Percentiles rank a stretch among this genome's conserved stretches.
Conservation (phyloP, 768 basidiomycete genomes). For the Lanmaoa pseudosensibilis region DNA sequence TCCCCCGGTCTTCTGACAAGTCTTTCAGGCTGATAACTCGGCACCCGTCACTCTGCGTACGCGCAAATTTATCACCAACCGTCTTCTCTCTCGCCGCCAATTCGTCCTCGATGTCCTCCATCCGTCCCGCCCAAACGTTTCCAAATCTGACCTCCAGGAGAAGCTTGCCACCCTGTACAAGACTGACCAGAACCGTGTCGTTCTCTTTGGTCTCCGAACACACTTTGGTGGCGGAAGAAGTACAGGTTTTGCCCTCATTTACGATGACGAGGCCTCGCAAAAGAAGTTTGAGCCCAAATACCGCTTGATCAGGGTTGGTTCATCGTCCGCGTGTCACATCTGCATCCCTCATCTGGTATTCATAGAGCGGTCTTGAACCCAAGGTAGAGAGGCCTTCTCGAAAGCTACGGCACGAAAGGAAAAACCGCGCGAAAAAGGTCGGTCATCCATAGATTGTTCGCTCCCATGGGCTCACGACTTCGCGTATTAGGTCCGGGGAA, state of each 20-base stretch:
- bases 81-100: conserved; percentile 92
- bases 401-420: conserved; percentile 98
- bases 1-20: conserved; percentile 14
- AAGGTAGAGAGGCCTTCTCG: conserved; percentile 92
- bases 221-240: conserved; percentile 98
- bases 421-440: conserved; percentile 99
- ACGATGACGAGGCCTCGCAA: conserved; percentile 93
- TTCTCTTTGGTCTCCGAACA: conserved; percentile 92
- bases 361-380: conserved; percentile 60
- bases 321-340: neutral
- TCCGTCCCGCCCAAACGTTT: conserved; percentile 92
- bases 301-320: conserved; percentile 87
- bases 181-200: conserved; percentile 84
- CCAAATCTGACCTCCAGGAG: conserved; percentile 87
- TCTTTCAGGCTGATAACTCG: conserved; percentile 66
- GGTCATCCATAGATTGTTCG: conserved; percentile 13
- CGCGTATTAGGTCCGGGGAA: conserved; percentile 77
- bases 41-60: conserved; percentile 95
- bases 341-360: conserved; percentile 2
- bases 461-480: conserved; percentile 15
- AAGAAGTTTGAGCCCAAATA: conserved; percentile 97
- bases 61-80: conserved; percentile 99
- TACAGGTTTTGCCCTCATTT: conserved; percentile 96
- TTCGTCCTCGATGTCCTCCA: conserved; percentile 94
- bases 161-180: conserved; percentile 94